Base-by-base conservation (phyloP, 2,329 filamentous ascomycete genomes). In the Botrytis aclada region DNA sequence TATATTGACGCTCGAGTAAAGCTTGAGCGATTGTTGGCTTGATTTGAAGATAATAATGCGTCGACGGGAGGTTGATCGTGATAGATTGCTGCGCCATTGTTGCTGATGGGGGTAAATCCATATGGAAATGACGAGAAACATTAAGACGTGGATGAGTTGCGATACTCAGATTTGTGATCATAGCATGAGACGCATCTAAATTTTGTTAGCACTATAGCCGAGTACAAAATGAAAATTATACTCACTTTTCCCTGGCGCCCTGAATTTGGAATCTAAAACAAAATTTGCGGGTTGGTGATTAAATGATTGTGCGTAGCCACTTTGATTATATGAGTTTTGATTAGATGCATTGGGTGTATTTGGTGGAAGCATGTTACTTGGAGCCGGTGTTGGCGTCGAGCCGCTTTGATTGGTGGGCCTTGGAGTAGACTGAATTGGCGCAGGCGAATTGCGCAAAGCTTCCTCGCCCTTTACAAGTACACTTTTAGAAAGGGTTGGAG, bases 41-140 rank as follows among this genome's bases (percentile, higher is more conserved):
- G 72, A 97, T 86, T 74, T 94, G 91, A 29, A 97, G 83, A 73
- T 91, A 90, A 77, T 88, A 90, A 78, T 94, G 89, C 64, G 86
- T 87, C 1, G 87, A 82, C 1, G 92, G 89, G 16, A 96, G 84
- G 73, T 89, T 91, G 72, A 96, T 84, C 9, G 93, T 92, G 60
- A 92, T 84, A 7, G 90, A 93, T 77, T 95, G 92, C 73, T 93
- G 89, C 41, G 89, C 87, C 77, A 91, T 86, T 29, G 86, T 88
- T 10, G 88, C 83, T 69, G 91, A 89, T 5, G 94, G 90, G 2
- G 87, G 85, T 45, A 97, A 83, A 51, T 88, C 86, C 71, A 93
- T 84, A 47, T 87, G 84, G 80, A 91, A 90, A 39, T 88, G 89
- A 39, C 87, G 87, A 14, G 89, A 84, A 3, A 89, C 81, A 67